Conservation (phyloP, 352 stramenopile genomes). For the Phytophthora meadii region DNA sequence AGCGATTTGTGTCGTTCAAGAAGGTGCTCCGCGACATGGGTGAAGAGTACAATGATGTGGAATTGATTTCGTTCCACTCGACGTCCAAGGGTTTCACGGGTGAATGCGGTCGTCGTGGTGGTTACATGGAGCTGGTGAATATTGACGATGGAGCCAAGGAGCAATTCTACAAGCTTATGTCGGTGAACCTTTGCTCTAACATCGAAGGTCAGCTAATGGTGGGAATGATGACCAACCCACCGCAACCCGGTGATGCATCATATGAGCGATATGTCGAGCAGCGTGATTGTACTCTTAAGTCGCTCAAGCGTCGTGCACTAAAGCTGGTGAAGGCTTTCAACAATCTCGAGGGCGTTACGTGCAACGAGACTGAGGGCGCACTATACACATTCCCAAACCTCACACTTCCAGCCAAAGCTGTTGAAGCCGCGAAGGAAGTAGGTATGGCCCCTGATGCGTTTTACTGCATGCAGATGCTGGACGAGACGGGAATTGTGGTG, state of each 20-base stretch:
- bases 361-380: constrained; percentile 96
- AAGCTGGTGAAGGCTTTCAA: constrained; percentile 96
- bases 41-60: constrained; percentile 83
- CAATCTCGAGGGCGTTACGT: constrained; percentile 96
- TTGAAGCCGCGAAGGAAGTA: constrained; percentile 77
- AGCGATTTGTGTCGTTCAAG: constrained; percentile 95
- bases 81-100: constrained; percentile 99
- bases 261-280: constrained; percentile 93
- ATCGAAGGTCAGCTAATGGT: constrained; percentile 98
- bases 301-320: constrained; percentile 93
- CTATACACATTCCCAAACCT: constrained; percentile 99
- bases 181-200: constrained; percentile 97
- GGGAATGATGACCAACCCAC: constrained; percentile 98
- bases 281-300: constrained; percentile 91
- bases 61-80: constrained; percentile 99
- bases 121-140: constrained; percentile 97
- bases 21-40: constrained; percentile 94
- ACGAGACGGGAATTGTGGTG: constrained; percentile 97
- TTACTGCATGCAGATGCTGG: constrained; percentile 97
- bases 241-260: constrained; percentile 89
- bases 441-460: constrained; percentile 95
- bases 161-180: constrained; percentile 99
- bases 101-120: constrained; percentile 97
- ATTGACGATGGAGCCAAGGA: constrained; percentile 92
- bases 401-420: constrained; percentile 87